These are phyloP conservation scores for Arabis hirsuta DNA, from an alignment of 345 rosid species.

Conservation along the genomic window DNA sequence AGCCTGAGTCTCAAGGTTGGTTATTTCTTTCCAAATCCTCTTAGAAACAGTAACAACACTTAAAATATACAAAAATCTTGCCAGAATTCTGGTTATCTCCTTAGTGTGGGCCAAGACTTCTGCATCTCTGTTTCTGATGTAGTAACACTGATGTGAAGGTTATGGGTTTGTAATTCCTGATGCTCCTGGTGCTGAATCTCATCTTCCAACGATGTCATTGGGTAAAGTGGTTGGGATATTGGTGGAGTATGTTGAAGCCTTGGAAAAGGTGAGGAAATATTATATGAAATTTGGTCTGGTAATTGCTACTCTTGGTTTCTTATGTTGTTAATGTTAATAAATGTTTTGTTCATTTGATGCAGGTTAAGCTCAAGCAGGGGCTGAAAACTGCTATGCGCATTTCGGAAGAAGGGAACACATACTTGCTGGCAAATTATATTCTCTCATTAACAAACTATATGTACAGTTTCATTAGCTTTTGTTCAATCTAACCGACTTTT, in stretches of 20 bases:
- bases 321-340: conserved; percentile 29
- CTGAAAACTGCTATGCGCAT: conserved; percentile 82
- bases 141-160: conserved; percentile 56
- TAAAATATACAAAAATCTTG: background rate
- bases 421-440: conserved; percentile 67
- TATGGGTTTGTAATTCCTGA: conserved; percentile 88
- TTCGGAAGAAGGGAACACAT: conserved; percentile 84
- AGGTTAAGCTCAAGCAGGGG: conserved; percentile 97
- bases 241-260: conserved; percentile 78
- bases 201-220: conserved; percentile 51
- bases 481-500: conserved; percentile 9
- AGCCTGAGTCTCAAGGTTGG: conserved; percentile 61
- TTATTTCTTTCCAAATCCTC: conserved; percentile 21
- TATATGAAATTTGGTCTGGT: conserved; percentile 8
- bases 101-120: conserved; percentile 6
- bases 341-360: conserved; percentile 25
- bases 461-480: conserved; percentile 1
- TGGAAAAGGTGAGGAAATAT: conserved; percentile 78
- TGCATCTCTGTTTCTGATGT: conserved; percentile 17
- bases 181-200: conserved; percentile 72
- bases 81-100: conserved; percentile 15
- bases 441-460: background rate
- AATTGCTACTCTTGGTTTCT: background rate
- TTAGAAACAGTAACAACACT: background rate
- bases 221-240: conserved; percentile 63